Evolutionary conservation across 129 eudicot species (phyloP), one percentile per base, ranked within the genome.

Genomic region (Heracleum sosnowskyi): DNA sequence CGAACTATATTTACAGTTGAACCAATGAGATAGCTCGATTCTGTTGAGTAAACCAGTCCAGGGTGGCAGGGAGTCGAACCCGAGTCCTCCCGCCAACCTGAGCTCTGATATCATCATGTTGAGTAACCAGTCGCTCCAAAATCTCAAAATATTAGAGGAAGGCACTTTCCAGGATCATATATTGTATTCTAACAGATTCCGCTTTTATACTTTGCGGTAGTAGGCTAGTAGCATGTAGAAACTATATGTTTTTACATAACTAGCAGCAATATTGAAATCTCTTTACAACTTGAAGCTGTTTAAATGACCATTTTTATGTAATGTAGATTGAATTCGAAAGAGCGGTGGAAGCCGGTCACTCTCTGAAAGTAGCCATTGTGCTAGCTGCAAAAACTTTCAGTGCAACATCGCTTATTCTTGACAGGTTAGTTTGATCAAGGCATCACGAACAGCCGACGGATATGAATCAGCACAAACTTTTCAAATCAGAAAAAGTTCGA

Each of bases 331-430:
- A 83, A 79, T 77, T 88, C 16, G 88, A 86, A 40, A 62, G 76
- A 28, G 76, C 77, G 0, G 86, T 77, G 6, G 88, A 88, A 75
- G 89, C 88, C 26, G 92, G 87, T 15, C 73, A 78, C 10, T 74
- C 76, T 10, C 78, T 77, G 55, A 86, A 83, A 75, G 86, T 79
- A 16, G 83, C 80, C n/a, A 73, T 86, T 5, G 81, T 79, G 1
- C 81, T 77, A 44, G 82, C 86, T 82, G 90, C 86, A 73, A 86
- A 69, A 69, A 70, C 82, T 35, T 83, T 73, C 31, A 74, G 78
- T 31, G 89, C 92, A 29, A 88, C 92, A 20, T 76, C 76, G 31
- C 62, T 88, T 17, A 75, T 88, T 34, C 83, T 88, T 45, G 85
- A 79, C 77, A 86, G 88, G 92, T 86, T 37, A 29, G 49, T 29